phyloP scores from a whole-genome alignment of 2,329 filamentous ascomycete species.

The Teratosphaeria viscida region DNA sequence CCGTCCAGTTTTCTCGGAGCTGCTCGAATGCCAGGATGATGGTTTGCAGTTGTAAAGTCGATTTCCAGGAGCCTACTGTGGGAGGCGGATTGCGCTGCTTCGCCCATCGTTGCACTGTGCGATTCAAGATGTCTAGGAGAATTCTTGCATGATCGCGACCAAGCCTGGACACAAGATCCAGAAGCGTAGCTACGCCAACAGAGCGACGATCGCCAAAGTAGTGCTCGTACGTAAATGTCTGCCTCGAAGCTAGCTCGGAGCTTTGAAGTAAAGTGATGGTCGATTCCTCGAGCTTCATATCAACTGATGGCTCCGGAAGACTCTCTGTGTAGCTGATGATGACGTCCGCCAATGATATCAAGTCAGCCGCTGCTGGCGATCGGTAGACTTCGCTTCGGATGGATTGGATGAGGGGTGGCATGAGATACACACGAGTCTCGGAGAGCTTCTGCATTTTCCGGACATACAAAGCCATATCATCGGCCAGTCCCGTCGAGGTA shows the following conservation, averaged over 20 bases:
- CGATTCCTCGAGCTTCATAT: constrained; percentile 37
- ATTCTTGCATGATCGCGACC: constrained; percentile 7
- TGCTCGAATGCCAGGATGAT: constrained; percentile 35
- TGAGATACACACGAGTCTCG: constrained; percentile 21
- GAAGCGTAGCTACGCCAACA: constrained; percentile 34
- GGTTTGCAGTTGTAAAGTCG: constrained; percentile 37
- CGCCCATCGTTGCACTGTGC: constrained; percentile 33
- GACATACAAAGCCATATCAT: not conserved
- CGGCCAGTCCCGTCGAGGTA: constrained; percentile 7
- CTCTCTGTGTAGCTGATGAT: constrained; percentile 30
- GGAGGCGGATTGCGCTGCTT: constrained; percentile 33
- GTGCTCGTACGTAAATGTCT: constrained; percentile 24
- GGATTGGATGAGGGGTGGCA: constrained; percentile 18
- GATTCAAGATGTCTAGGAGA: constrained; percentile 6
- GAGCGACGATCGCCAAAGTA: constrained; percentile 37
- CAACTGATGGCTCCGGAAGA: constrained; percentile 32
- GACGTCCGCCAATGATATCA: constrained; percentile 30
- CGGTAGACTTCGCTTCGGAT: constrained; percentile 15
- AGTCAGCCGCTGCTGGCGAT: constrained; percentile 18
- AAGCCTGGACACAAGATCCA: constrained; percentile 34
- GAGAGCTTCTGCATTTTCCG: constrained; percentile 12
- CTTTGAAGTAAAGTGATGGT: constrained; percentile 23
- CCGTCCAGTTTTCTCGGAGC: constrained; percentile 14
- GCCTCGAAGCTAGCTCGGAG: constrained; percentile 19
- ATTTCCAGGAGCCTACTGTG: constrained; percentile 39